These are phyloP conservation scores for Colletotrichum falcatum DNA, from an alignment of 2,329 filamentous ascomycete species.

Conservation along the genomic window DNA sequence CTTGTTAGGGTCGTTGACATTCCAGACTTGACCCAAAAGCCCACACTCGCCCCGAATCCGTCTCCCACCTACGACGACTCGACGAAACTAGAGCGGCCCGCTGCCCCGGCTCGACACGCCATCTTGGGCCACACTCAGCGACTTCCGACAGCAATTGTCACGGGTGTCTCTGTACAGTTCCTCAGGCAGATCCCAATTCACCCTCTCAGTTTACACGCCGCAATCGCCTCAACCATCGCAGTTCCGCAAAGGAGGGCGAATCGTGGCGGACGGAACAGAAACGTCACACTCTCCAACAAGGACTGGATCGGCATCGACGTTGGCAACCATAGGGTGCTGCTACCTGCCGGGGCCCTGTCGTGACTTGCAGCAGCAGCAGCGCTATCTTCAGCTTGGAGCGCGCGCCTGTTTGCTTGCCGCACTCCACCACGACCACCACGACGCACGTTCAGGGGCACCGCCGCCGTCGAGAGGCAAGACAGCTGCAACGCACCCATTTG, in stretches of 20 bases:
- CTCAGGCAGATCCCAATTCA: background rate
- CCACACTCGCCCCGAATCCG: background rate
- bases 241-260: background rate
- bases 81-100: conserved; percentile 10
- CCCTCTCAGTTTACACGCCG: background rate
- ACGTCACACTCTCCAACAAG: background rate
- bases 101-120: conserved; percentile 14
- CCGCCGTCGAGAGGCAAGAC: background rate
- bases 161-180: conserved; percentile 19
- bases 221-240: background rate
- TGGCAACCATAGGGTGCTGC: background rate
- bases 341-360: conserved; percentile 23
- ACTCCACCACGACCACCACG: conserved; percentile 17
- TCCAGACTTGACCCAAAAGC: background rate
- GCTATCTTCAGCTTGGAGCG: conserved; percentile 21
- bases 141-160: conserved; percentile 28
- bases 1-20: conserved; percentile 1
- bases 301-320: conserved; percentile 18
- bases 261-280: conserved; percentile 6
- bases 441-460: conserved; percentile 2
- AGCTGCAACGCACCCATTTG: conserved; percentile 8
- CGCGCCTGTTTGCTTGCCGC: conserved; percentile 29
- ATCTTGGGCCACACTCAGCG: conserved; percentile 11
- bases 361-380: conserved; percentile 22
- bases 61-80: conserved; percentile 2